Conservation (phyloP, 805 yeast species). For the Kregervanrija delftensis region DNA sequence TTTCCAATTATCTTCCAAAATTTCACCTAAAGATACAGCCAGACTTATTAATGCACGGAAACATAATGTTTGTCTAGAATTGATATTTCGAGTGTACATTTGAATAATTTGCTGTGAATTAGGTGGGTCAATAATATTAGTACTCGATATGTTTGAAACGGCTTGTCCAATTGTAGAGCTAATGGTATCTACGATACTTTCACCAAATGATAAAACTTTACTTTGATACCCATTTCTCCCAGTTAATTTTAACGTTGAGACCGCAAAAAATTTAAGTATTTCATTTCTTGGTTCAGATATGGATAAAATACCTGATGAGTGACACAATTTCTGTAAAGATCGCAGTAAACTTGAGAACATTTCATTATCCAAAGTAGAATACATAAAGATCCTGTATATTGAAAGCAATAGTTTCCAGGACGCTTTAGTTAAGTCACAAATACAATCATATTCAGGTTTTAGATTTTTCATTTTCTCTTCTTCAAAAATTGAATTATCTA, state of each 20-base stretch:
- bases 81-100: slow-evolving; percentile 39
- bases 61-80: slow-evolving; percentile 66
- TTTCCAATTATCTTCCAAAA: slow-evolving; percentile 62
- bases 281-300: slow-evolving; percentile 51
- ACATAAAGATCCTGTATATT: slow-evolving; percentile 45
- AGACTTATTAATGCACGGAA: slow-evolving; percentile 73
- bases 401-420: slow-evolving; percentile 35
- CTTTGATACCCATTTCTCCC: slow-evolving; percentile 27
- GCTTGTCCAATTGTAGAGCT: slow-evolving; percentile 36
- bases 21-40: slow-evolving; percentile 76
- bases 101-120: slow-evolving; percentile 5
- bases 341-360: slow-evolving; percentile 61
- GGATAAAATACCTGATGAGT: slow-evolving; percentile 72
- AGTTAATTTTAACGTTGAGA: slow-evolving; percentile 36
- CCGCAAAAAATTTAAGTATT: slow-evolving; percentile 39
- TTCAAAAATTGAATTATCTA: slow-evolving; percentile 13
- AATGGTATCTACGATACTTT: slow-evolving; percentile 44
- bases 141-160: slow-evolving; percentile 22
- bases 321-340: slow-evolving; percentile 74
- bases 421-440: slow-evolving; percentile 25
- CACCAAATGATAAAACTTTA: slow-evolving; percentile 39
- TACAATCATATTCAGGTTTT: slow-evolving; percentile 8
- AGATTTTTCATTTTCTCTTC: slow-evolving; percentile 6
- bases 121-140: background rate
- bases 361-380: slow-evolving; percentile 64